A percentile compares a stretch with the other conserved stretches of the same genome.
Conservation (phyloP, 306 rosid species). For the Sicyos edulis region DNA sequence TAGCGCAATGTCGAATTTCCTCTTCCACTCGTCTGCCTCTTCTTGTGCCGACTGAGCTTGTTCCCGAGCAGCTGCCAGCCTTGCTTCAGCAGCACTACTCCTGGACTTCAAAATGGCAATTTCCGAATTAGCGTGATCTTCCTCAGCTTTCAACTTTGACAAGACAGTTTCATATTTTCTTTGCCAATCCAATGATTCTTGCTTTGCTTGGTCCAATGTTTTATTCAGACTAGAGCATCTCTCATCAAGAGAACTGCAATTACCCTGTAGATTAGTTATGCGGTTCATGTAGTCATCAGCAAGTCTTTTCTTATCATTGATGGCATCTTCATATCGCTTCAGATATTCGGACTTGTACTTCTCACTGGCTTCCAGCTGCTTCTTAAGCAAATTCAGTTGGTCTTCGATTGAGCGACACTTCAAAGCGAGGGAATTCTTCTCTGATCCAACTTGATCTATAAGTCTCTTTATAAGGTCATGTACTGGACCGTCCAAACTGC, state of each 20-base stretch:
- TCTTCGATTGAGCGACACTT: slow-evolving; percentile 70
- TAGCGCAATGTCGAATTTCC: slow-evolving; percentile 72
- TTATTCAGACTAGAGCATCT: slow-evolving; percentile 57
- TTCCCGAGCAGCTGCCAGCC: slow-evolving; percentile 83
- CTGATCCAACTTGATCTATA: slow-evolving; percentile 68
- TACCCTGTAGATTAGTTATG: slow-evolving; percentile 69
- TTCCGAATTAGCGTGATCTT: slow-evolving; percentile 70
- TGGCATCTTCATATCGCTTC: slow-evolving; percentile 78
- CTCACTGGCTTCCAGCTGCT: slow-evolving; percentile 80
- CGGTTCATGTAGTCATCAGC: slow-evolving; percentile 85
- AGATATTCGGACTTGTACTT: slow-evolving; percentile 67
- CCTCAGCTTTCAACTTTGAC: slow-evolving; percentile 75
- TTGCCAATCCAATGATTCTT: slow-evolving; percentile 79
- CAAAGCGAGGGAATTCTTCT: slow-evolving; percentile 56
- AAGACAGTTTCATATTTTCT: slow-evolving; percentile 65
- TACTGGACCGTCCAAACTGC: slow-evolving; percentile 86
- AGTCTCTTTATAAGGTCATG: slow-evolving; percentile 65
- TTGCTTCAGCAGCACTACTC: slow-evolving; percentile 83
- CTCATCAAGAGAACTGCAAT: slow-evolving; percentile 59
- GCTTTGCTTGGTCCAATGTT: slow-evolving; percentile 63
- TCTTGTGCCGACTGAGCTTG: slow-evolving; percentile 91
- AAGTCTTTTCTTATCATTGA: slow-evolving; percentile 70
- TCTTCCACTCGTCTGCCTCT: slow-evolving; percentile 95
- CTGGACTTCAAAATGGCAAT: slow-evolving; percentile 76
- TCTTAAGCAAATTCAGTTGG: slow-evolving; percentile 53